Evolutionary conservation across 306 rosid genomes (phyloP).

Genomic region (Citrullus mucosospermus): DNA sequence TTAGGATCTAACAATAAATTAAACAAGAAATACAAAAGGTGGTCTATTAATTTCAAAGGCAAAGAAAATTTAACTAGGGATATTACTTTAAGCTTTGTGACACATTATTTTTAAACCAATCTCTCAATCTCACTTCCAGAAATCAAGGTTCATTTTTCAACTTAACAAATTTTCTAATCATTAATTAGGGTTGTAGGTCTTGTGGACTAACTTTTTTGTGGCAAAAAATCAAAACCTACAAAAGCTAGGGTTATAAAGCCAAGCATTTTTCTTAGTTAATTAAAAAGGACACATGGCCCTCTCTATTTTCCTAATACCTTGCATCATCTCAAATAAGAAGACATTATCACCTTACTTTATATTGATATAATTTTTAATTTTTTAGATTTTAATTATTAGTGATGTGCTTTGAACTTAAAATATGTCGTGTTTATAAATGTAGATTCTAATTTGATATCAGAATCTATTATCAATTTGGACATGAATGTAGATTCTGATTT

Average conservation of each 20-base stretch:
- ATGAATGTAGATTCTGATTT: neutral
- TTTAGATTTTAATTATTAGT: neutral
- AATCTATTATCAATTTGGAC: too few species aligned
- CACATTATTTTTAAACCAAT: neutral
- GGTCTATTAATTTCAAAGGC: neutral
- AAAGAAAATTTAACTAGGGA: constrained; percentile 7
- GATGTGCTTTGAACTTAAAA: neutral
- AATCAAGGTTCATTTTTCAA: constrained; percentile 48
- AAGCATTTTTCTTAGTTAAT: neutral
- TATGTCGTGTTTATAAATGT: too few species aligned
- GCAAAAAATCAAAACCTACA: constrained; percentile 3
- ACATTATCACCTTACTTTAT: neutral
- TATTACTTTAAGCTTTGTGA: neutral
- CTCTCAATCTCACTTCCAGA: constrained; percentile 32
- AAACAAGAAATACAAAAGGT: neutral
- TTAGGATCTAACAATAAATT: too few species aligned
- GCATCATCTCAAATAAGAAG: neutral
- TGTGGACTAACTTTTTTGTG: constrained; percentile 8
- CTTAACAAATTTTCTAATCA: constrained; percentile 16
- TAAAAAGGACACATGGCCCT: neutral
- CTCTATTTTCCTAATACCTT: neutral
- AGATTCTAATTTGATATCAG: too few species aligned
- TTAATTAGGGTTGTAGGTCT: constrained; percentile 19
- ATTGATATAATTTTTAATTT: neutral
- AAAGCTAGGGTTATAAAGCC: constrained; percentile 6